Conservation (phyloP, 2,329 filamentous ascomycete species). For the Alternaria infectoria region DNA sequence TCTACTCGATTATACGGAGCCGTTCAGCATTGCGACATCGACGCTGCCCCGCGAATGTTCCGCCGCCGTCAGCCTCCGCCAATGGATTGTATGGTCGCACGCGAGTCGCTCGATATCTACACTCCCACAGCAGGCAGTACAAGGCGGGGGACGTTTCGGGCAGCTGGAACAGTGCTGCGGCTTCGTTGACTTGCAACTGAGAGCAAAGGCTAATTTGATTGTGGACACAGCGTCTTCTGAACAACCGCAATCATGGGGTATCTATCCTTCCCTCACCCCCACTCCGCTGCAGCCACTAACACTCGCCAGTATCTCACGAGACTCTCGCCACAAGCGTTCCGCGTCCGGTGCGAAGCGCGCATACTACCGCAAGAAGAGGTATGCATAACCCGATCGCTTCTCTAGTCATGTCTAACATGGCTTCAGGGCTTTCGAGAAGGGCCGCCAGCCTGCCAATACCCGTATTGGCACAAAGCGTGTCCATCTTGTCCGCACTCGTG, state of each 20-base stretch:
- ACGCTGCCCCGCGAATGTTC: slow-evolving; percentile 14
- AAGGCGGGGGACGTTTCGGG: slow-evolving; percentile 1
- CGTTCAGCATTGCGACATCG: slow-evolving; percentile 25
- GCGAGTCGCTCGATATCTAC: slow-evolving; percentile 25
- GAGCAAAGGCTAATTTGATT: slow-evolving; percentile 37
- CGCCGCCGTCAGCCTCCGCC: slow-evolving; percentile 16
- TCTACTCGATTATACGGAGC: slow-evolving; percentile 10
- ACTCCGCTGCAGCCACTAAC: slow-evolving; percentile 43
- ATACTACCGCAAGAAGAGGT: slow-evolving; percentile 66
- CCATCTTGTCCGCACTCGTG: slow-evolving; percentile 95
- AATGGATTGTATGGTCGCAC: slow-evolving; percentile 28
- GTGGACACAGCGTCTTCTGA: slow-evolving; percentile 50
- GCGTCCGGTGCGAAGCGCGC: slow-evolving; percentile 91
- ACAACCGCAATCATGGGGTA: slow-evolving; percentile 61
- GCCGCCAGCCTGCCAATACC: slow-evolving; percentile 99
- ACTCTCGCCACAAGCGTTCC: slow-evolving; percentile 99
- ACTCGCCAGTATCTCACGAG: slow-evolving; percentile 86
- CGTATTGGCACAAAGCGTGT: slow-evolving; percentile 97
- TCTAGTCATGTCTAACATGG: slow-evolving; percentile 69
- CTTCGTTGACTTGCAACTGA: slow-evolving; percentile 10
- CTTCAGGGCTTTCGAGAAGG: slow-evolving; percentile 99
- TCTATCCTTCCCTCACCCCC: slow-evolving; percentile 27
- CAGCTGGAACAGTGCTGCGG: slow-evolving; percentile 17
- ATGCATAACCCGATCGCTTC: slow-evolving; percentile 65
- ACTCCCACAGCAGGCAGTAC: slow-evolving; percentile 17